phyloP scores from a whole-genome alignment of 1,284 basidiomycete species.

The Pseudozyma thailandica region DNA sequence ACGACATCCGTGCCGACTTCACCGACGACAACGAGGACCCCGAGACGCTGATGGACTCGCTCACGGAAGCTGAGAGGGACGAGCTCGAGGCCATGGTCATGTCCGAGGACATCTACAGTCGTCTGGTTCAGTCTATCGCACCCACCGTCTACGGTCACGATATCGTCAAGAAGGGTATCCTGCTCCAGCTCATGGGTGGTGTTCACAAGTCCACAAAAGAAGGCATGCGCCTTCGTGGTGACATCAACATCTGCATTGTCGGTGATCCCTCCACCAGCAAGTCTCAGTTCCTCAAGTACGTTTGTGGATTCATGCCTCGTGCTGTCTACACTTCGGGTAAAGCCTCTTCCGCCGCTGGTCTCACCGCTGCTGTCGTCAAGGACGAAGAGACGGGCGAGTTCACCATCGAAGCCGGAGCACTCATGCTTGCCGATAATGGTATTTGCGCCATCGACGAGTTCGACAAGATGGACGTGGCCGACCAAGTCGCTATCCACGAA shows the following conservation, averaged over 20 bases:
- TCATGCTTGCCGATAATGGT: constrained; percentile 99
- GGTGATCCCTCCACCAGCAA: constrained; percentile 97
- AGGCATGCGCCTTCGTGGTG: constrained; percentile 95
- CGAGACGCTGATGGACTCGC: constrained; percentile 81
- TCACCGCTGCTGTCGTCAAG: constrained; percentile 96
- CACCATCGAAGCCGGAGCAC: constrained; percentile 92
- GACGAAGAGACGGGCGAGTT: constrained; percentile 99
- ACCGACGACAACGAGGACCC: constrained; percentile 85
- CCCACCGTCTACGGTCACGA: constrained; percentile 88
- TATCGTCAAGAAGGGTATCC: constrained; percentile 84
- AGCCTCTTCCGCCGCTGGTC: constrained; percentile 96
- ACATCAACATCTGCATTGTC: constrained; percentile 98
- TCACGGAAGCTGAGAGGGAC: constrained; percentile 93
- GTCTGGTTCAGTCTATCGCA: constrained; percentile 92
- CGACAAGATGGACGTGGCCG: constrained; percentile 99
- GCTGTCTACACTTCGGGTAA: constrained; percentile 99
- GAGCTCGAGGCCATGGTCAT: constrained; percentile 94
- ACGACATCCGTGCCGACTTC: constrained; percentile 74
- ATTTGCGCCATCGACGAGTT: constrained; percentile 99
- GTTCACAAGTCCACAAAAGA: constrained; percentile 97
- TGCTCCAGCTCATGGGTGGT: constrained; percentile 99
- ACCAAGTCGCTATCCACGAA: constrained; percentile 99
- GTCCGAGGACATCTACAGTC: constrained; percentile 90
- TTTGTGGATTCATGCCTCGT: constrained; percentile 97
- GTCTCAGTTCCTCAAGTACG: constrained; percentile 99